Evolutionary conservation across 2,329 filamentous ascomycete species (phyloP).

Genomic region (Pezicula carpinea): DNA sequence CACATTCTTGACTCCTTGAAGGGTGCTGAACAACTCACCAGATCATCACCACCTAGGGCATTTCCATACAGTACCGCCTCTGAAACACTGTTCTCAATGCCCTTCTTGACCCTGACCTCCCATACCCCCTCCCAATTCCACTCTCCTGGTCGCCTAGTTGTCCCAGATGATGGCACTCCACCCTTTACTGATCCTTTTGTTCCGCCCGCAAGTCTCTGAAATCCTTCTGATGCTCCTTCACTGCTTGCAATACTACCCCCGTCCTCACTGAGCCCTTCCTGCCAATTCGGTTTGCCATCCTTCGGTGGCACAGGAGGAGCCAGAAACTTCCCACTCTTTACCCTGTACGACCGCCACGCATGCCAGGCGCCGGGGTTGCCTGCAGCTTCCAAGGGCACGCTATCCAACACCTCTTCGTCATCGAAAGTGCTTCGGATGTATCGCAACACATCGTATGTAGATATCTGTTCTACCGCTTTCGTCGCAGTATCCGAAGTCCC

Average conservation of each 20-base stretch:
- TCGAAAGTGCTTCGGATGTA: conserved; percentile 84
- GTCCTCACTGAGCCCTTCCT: conserved; percentile 14
- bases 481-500: conserved; percentile 6
- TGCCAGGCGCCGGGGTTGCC: conserved; percentile 92
- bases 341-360: conserved; percentile 76
- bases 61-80: conserved; percentile 76
- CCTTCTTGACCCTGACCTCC: conserved; percentile 81
- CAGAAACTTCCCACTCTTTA: conserved; percentile 40
- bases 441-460: conserved; percentile 64
- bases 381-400: conserved; percentile 72
- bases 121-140: conserved; percentile 99
- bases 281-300: conserved; percentile 7
- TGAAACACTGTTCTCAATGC: conserved; percentile 70
- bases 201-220: conserved; percentile 15
- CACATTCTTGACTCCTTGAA: not conserved
- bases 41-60: conserved; percentile 58
- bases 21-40: conserved; percentile 48
- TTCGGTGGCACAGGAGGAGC: conserved; percentile 3
- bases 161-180: conserved; percentile 6
- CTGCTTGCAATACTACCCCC: conserved; percentile 6
- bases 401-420: conserved; percentile 71
- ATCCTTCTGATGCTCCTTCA: conserved; percentile 9
- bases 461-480: conserved; percentile 22
- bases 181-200: not conserved
- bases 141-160: conserved; percentile 60